phyloP scores from a whole-genome alignment of 306 rosid genomes.

The Vigna unguiculata region DNA sequence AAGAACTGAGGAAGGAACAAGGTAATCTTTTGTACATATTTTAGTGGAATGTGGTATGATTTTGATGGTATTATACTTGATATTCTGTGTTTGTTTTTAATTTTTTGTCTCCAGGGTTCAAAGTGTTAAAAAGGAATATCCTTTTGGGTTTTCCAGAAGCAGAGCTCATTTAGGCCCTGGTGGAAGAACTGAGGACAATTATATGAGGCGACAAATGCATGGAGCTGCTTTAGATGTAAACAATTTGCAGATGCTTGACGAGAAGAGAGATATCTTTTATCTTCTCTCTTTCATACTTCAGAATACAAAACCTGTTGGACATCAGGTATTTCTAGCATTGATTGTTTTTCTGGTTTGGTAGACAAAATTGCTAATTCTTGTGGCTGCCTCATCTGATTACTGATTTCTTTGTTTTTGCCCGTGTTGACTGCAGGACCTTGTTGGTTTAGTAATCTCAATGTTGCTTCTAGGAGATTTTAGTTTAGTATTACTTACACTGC shows the following conservation, averaged over 20 bases:
- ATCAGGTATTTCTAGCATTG: slow-evolving; percentile 77
- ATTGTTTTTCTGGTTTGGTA: slow-evolving; percentile 29
- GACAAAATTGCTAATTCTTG: slow-evolving; percentile 10
- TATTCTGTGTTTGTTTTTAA: slow-evolving; percentile 17
- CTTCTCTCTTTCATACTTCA: slow-evolving; percentile 88
- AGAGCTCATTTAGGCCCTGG: slow-evolving; percentile 52
- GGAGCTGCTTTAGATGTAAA: slow-evolving; percentile 73
- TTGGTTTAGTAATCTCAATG: slow-evolving; percentile 96
- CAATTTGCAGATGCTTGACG: slow-evolving; percentile 77
- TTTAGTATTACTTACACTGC: slow-evolving; percentile 95
- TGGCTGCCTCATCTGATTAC: slow-evolving; percentile 33
- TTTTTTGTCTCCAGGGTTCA: slow-evolving; percentile 51
- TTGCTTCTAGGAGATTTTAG: slow-evolving; percentile 98
- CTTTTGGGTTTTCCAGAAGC: slow-evolving; percentile 53
- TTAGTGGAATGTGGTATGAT: slow-evolving; percentile 22
- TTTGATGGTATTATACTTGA: slow-evolving; percentile 14
- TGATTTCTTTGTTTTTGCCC: slow-evolving; percentile 6
- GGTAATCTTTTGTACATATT: slow-evolving; percentile 60
- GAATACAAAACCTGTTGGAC: slow-evolving; percentile 97
- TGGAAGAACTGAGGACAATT: slow-evolving; percentile 56
- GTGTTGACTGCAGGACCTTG: slow-evolving; percentile 87
- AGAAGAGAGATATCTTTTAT: slow-evolving; percentile 87
- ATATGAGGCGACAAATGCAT: slow-evolving; percentile 59
- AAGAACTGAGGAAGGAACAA: slow-evolving; percentile 59
- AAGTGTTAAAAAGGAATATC: slow-evolving; percentile 54